A percentile compares a stretch with the other conserved stretches of the same genome.
phyloP scores from a whole-genome alignment of 2,329 filamentous ascomycete genomes.

The Cladosporium sp. region DNA sequence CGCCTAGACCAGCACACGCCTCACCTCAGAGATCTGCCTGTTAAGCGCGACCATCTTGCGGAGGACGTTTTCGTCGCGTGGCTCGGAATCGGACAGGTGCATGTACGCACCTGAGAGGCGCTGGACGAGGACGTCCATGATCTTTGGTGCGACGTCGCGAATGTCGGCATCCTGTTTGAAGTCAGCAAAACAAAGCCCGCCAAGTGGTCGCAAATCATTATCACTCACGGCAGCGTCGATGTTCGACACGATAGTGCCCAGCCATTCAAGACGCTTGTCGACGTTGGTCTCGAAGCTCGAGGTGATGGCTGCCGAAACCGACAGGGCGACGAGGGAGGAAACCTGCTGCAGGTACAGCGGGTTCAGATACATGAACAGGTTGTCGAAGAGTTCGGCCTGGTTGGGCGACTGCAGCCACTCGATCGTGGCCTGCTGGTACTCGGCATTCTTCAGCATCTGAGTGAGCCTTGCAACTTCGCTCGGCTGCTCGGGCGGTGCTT shows the following conservation, averaged over 20 bases:
- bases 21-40: slow-evolving; percentile 26
- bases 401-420: slow-evolving; percentile 60
- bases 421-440: slow-evolving; percentile 42
- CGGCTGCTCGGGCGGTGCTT: slow-evolving; percentile 39
- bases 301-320: slow-evolving; percentile 60
- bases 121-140: slow-evolving; percentile 56
- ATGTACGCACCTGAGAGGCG: slow-evolving; percentile 57
- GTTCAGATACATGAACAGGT: slow-evolving; percentile 55
- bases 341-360: slow-evolving; percentile 54
- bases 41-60: slow-evolving; percentile 27
- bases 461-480: slow-evolving; percentile 61
- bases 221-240: slow-evolving; percentile 51
- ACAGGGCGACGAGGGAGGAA: slow-evolving; percentile 55
- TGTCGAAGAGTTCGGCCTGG: slow-evolving; percentile 58
- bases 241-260: slow-evolving; percentile 51
- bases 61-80: slow-evolving; percentile 44
- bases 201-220: background rate
- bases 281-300: slow-evolving; percentile 51
- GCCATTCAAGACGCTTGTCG: slow-evolving; percentile 54
- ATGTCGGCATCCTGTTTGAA: slow-evolving; percentile 41
- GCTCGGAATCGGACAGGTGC: slow-evolving; percentile 49
- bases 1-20: slow-evolving; percentile 1
- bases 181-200: background rate
- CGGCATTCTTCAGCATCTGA: slow-evolving; percentile 55
- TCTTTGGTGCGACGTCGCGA: slow-evolving; percentile 52